Percentiles rank a stretch among this genome's conserved stretches.
Conservation (phyloP, 352 stramenopile genomes). For the Thalassiosira allenii region DNA sequence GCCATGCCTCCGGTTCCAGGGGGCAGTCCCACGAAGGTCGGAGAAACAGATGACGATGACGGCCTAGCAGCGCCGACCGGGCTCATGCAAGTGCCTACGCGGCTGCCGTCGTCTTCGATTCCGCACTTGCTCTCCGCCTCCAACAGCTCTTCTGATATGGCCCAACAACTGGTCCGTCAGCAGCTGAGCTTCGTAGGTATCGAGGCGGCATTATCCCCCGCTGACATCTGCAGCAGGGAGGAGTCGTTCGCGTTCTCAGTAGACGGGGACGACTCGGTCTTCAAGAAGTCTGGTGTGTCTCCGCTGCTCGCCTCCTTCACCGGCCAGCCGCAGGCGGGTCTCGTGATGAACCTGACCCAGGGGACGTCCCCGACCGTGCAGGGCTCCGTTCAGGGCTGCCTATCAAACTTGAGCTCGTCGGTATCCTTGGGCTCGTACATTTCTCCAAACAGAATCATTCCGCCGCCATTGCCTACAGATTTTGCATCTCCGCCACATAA, state of each 20-base stretch:
- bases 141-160: constrained; percentile 15
- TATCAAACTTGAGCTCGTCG: constrained; percentile 31
- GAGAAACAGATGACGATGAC: constrained; percentile 9
- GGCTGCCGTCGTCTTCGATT: constrained; percentile 49
- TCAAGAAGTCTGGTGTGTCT: constrained; percentile 9
- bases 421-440: constrained; percentile 19
- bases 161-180: constrained; percentile 10
- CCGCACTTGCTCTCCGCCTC: constrained; percentile 44
- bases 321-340: background rate
- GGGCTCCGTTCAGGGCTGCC: too few relatives aligned
- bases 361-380: background rate
- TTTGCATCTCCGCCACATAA: constrained; percentile 17
- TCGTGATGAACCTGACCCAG: background rate
- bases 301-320: background rate
- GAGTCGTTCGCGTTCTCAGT: constrained; percentile 36
- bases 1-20: background rate
- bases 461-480: constrained; percentile 6
- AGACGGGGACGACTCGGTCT: constrained; percentile 30
- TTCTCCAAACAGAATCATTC: constrained; percentile 10
- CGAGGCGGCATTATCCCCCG: constrained; percentile 22
- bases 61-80: background rate
- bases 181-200: constrained; percentile 36
- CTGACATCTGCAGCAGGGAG: constrained; percentile 8
- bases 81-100: constrained; percentile 1
- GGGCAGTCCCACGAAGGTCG: background rate